These are phyloP conservation scores for Yamadazyma conglobata DNA, from an alignment of 1,139 yeast genomes.

Conservation along the genomic window DNA sequence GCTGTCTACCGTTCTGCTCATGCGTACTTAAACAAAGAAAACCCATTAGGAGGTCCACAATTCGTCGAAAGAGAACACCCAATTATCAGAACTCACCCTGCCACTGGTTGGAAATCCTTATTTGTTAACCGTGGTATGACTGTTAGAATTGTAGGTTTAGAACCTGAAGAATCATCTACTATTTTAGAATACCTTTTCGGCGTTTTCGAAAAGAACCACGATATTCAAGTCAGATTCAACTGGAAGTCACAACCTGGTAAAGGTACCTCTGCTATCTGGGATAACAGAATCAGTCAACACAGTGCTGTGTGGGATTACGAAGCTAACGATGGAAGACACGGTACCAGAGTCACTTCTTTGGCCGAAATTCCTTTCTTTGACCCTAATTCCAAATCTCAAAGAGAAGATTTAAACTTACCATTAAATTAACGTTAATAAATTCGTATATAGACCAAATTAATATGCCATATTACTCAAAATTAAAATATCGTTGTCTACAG, in stretches of 20 bases:
- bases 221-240: conserved; percentile 51
- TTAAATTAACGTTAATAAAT: conserved; percentile 15
- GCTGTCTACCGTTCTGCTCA: conserved; percentile 36
- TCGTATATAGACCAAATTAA: no score
- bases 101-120: conserved; percentile 41
- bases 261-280: conserved; percentile 59
- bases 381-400: conserved; percentile 48
- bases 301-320: conserved; percentile 51
- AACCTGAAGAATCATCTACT: conserved; percentile 28
- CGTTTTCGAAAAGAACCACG: conserved; percentile 34
- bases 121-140: conserved; percentile 28
- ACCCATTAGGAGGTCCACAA: conserved; percentile 33
- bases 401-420: conserved; percentile 49
- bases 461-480: no score
- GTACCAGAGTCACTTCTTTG: conserved; percentile 56
- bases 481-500: no score
- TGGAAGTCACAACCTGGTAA: conserved; percentile 48
- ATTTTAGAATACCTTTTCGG: conserved; percentile 33
- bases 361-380: conserved; percentile 56
- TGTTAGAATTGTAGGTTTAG: conserved; percentile 15
- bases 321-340: conserved; percentile 50
- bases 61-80: conserved; percentile 39
- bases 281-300: conserved; percentile 52
- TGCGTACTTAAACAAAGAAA: conserved; percentile 29
- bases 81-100: conserved; percentile 40